These are phyloP conservation scores for Escovopsis weberi DNA, from an alignment of 2,329 filamentous ascomycete genomes.

Conservation along the genomic window DNA sequence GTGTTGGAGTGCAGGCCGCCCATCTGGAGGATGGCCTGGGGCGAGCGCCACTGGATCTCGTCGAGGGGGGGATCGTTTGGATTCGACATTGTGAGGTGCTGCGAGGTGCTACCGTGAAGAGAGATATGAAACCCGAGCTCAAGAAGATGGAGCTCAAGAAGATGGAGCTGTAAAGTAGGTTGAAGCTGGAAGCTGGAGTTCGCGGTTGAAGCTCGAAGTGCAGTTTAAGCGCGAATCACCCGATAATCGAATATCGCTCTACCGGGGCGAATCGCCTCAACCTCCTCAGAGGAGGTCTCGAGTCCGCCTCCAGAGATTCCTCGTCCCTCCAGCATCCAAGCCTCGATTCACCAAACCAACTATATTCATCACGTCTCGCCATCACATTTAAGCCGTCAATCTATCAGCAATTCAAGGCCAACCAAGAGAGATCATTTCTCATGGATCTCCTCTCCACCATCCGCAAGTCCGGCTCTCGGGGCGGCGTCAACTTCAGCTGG, in stretches of 20 bases:
- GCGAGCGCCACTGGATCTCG: conserved; percentile 52
- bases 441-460: conserved; percentile 95
- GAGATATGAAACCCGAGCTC: not conserved
- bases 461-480: conserved; percentile 79
- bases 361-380: too few relatives aligned
- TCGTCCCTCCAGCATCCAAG: too few relatives aligned
- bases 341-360: too few relatives aligned
- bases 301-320: too few relatives aligned
- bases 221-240: too few relatives aligned
- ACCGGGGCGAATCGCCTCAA: too few relatives aligned
- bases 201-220: too few relatives aligned
- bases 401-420: not conserved
- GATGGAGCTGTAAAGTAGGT: not conserved
- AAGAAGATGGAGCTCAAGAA: not conserved
- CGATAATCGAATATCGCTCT: too few relatives aligned
- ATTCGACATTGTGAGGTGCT: conserved; percentile 22
- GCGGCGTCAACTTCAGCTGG: conserved; percentile 94
- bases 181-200: too few relatives aligned
- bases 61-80: conserved; percentile 41
- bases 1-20: conserved; percentile 49
- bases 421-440: not conserved
- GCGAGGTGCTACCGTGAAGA: not conserved
- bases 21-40: conserved; percentile 32
- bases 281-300: too few relatives aligned
- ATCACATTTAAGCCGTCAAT: not conserved